phyloP scores from a whole-genome alignment of 352 stramenopile genomes.

The Globisporangium paroecandrum region DNA sequence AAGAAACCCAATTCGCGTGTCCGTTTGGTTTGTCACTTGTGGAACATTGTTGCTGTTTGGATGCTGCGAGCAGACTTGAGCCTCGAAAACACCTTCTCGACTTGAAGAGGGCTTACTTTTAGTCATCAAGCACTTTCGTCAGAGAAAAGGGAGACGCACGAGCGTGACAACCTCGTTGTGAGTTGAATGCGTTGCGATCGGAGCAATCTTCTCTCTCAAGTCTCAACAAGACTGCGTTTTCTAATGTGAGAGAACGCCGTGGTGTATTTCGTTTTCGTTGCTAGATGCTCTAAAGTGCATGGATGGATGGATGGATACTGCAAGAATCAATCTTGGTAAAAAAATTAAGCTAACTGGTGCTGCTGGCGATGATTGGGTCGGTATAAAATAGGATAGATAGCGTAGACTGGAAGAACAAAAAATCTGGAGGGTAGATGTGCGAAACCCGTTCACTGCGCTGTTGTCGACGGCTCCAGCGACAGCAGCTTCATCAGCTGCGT shows the following conservation, averaged over 20 bases:
- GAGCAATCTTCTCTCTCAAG: neutral
- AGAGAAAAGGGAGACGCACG: neutral
- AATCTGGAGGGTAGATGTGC: neutral
- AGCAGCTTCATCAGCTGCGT: conserved; percentile 57
- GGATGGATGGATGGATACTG: neutral
- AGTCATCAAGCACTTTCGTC: neutral
- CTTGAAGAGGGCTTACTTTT: neutral
- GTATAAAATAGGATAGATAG: conserved; percentile 7
- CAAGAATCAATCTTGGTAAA: conserved; percentile 1
- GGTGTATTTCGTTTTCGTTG: neutral
- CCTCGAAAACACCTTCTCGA: neutral
- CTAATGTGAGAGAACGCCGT: neutral
- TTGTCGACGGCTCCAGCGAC: conserved; percentile 28
- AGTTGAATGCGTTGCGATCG: neutral
- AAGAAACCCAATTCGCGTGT: neutral
- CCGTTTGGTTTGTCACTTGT: neutral
- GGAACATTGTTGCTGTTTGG: neutral
- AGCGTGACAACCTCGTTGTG: no score
- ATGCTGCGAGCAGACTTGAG: no score
- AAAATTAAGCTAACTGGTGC: neutral
- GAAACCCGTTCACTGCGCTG: neutral
- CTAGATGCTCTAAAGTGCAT: neutral
- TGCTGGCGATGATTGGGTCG: neutral
- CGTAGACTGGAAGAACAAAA: neutral
- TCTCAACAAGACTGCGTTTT: neutral